Percentiles rank a stretch among this genome's conserved stretches.
Evolutionary conservation across 2,329 filamentous ascomycete genomes (phyloP).

Genomic region (Sclerotinia borealis): DNA sequence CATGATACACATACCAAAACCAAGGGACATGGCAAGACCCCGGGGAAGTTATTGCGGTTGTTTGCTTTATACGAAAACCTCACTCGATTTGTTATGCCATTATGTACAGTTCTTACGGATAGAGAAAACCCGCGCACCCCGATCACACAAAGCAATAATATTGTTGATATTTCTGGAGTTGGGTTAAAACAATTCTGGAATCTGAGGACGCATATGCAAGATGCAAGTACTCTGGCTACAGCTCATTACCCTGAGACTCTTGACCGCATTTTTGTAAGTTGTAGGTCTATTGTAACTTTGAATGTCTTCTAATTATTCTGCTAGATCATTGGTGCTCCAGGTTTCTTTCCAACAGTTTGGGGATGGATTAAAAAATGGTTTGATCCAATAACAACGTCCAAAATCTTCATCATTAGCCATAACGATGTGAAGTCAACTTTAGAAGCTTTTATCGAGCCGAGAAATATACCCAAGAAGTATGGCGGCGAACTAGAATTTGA

Average conservation of each 20-base stretch:
- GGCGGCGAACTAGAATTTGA: conserved; percentile 79
- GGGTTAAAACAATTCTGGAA: conserved; percentile 95
- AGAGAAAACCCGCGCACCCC: conserved; percentile 73
- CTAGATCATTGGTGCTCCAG: conserved; percentile 78
- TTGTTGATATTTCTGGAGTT: conserved; percentile 85
- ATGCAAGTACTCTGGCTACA: conserved; percentile 79
- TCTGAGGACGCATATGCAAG: conserved; percentile 88
- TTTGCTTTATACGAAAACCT: conserved; percentile 94
- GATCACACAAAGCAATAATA: conserved; percentile 88
- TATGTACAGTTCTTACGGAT: conserved; percentile 70
- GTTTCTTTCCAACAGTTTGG: conserved; percentile 91
- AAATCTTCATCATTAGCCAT: conserved; percentile 83
- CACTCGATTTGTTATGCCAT: conserved; percentile 76
- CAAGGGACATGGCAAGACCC: conserved; percentile 58
- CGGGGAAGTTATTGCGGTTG: conserved; percentile 72
- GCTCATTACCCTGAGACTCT: conserved; percentile 94
- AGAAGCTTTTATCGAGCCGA: conserved; percentile 70
- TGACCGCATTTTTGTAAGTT: conserved; percentile 62
- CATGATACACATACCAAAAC: conserved; percentile 52
- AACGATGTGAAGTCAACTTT: conserved; percentile 72
- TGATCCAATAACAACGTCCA: conserved; percentile 85
- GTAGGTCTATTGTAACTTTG: not conserved
- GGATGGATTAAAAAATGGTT: conserved; percentile 96
- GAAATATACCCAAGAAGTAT: conserved; percentile 83
- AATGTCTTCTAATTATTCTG: conserved; percentile 1